Percentiles rank a stretch among this genome's conserved stretches.
Conservation (phyloP, 345 rosid genomes). For the Eucalyptus rudis region DNA sequence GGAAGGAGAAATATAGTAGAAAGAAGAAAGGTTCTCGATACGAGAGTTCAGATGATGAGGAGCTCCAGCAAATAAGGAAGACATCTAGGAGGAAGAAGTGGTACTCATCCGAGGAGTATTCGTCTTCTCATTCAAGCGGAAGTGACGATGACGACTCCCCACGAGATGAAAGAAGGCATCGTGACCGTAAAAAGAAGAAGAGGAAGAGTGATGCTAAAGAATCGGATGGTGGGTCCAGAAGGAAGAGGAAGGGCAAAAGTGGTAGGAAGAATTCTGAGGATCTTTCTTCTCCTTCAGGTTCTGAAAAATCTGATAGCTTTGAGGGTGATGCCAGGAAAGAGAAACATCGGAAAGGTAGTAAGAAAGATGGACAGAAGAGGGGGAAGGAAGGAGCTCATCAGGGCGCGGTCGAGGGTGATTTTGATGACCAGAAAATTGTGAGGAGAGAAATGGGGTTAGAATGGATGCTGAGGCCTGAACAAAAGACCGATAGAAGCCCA, state of each 20-base stretch:
- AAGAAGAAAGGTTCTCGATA: constrained; percentile 9
- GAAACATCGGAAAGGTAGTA: constrained; percentile 5
- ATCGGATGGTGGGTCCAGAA: neutral
- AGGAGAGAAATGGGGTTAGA: constrained; percentile 74
- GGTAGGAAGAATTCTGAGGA: constrained; percentile 7
- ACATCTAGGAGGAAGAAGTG: constrained; percentile 48
- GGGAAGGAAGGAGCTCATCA: neutral
- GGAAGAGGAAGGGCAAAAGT: constrained; percentile 7
- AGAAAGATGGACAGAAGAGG: neutral
- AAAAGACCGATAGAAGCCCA: constrained; percentile 16
- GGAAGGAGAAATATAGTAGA: constrained; percentile 21
- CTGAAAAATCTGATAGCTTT: constrained; percentile 2
- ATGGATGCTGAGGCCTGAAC: constrained; percentile 75
- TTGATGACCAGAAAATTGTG: constrained; percentile 28
- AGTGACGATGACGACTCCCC: neutral
- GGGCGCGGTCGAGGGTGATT: neutral
- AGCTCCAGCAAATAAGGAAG: constrained; percentile 20
- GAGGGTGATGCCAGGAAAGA: constrained; percentile 1
- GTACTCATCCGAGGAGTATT: constrained; percentile 44
- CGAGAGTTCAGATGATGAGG: constrained; percentile 33
- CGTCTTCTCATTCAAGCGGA: constrained; percentile 9
- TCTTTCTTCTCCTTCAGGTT: constrained; percentile 3
- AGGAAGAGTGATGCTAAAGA: constrained; percentile 2
- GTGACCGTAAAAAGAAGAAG: constrained; percentile 5
- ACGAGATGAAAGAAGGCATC: neutral